These are phyloP conservation scores for Misopates orontium DNA, from an alignment of 257 asterid species.

Conservation along the genomic window DNA sequence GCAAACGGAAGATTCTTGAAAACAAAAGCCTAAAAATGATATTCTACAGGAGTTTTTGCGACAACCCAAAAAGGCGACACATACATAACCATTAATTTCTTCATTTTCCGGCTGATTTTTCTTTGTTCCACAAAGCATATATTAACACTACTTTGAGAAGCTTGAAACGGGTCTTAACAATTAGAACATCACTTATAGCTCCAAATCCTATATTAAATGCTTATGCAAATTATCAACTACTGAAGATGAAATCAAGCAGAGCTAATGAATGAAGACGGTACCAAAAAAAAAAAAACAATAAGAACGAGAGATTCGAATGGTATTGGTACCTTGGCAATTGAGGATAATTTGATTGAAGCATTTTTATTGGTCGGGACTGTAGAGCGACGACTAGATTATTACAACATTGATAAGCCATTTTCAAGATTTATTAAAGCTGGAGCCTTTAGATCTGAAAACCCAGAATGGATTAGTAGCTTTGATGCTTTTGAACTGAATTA, in stretches of 20 bases:
- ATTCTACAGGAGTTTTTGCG: background rate
- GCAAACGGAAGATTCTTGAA: no score
- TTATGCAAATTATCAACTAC: background rate
- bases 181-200: background rate
- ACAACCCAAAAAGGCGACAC: background rate
- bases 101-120: no score
- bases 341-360: slow-evolving; percentile 40
- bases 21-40: background rate
- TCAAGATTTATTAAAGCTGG: background rate
- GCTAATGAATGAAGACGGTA: background rate
- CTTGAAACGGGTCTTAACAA: background rate
- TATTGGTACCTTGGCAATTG: slow-evolving; percentile 45
- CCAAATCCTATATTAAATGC: background rate
- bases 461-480: no score
- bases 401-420: slow-evolving; percentile 40
- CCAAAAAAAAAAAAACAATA: background rate
- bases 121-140: slow-evolving; percentile 17
- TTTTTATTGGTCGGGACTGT: slow-evolving; percentile 43
- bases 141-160: slow-evolving; percentile 9
- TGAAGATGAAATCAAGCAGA: background rate
- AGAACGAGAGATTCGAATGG: no score
- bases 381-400: slow-evolving; percentile 40
- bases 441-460: no score
- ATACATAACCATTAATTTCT: background rate
- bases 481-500: no score